A percentile compares a stretch with the other conserved stretches of the same genome.
These are phyloP conservation scores for Globomyces pollinis-pini DNA, from an alignment of 192 early-diverging fungal genomes.

Conservation along the genomic window DNA sequence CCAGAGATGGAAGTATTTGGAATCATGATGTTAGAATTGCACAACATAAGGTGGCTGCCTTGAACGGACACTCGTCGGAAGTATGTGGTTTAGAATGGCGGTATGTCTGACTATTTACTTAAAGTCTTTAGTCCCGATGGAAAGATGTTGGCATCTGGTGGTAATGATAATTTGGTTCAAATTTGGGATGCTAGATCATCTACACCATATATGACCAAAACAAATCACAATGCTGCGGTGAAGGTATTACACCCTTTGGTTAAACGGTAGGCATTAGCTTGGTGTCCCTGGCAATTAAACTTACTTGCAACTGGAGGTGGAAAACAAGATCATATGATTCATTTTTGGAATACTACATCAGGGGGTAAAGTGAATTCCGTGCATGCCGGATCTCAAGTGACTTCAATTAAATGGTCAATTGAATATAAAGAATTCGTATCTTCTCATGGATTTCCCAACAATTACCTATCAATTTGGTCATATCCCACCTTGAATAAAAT, in stretches of 20 bases:
- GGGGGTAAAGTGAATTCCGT: constrained; percentile 18
- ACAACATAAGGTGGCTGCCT: constrained; percentile 67
- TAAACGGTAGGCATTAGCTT: constrained; percentile 73
- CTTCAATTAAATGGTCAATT: constrained; percentile 44
- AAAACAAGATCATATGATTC: constrained; percentile 38
- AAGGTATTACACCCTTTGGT: constrained; percentile 46
- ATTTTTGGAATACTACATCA: constrained; percentile 50
- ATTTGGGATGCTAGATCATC: constrained; percentile 47
- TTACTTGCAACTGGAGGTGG: constrained; percentile 54
- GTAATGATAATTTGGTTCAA: constrained; percentile 53
- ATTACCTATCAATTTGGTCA: constrained; percentile 44
- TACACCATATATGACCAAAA: constrained; percentile 38
- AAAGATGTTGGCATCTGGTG: constrained; percentile 40
- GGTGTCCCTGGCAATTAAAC: constrained; percentile 86
- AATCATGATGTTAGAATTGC: constrained; percentile 90
- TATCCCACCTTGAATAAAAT: constrained; percentile 45
- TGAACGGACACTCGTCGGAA: constrained; percentile 59
- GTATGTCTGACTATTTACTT: too few relatives aligned
- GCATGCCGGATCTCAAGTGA: constrained; percentile 51
- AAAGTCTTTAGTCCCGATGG: too few relatives aligned
- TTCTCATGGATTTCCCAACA: constrained; percentile 46
- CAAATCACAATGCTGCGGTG: constrained; percentile 48
- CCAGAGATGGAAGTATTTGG: constrained; percentile 85
- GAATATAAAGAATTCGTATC: constrained; percentile 51
- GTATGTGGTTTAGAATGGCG: constrained; percentile 51